phyloP scores from a whole-genome alignment of 192 early-diverging fungal genomes.

The Phycomyces blakesleeanus region DNA sequence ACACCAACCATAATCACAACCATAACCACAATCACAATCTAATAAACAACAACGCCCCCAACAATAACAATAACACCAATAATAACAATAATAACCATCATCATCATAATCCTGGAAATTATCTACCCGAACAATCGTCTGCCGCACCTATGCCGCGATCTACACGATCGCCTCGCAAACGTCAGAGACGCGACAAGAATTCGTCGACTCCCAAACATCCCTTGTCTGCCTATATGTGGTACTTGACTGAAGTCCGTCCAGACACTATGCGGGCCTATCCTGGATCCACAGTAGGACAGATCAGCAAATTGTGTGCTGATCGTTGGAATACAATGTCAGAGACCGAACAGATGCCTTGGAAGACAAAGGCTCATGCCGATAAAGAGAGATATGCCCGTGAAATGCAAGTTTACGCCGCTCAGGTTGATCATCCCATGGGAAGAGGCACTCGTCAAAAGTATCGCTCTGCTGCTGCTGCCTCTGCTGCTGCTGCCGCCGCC shows the following conservation, averaged over 20 bases:
- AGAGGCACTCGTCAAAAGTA: slow-evolving; percentile 28
- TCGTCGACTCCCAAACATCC: slow-evolving; percentile 66
- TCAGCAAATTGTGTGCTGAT: slow-evolving; percentile 62
- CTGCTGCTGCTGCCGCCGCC: background rate
- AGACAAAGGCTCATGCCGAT: slow-evolving; percentile 48
- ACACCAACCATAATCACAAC: too few relatives aligned
- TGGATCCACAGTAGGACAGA: slow-evolving; percentile 60
- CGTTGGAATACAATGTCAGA: slow-evolving; percentile 49
- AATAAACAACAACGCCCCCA: too few relatives aligned
- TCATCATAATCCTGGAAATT: background rate
- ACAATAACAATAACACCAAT: too few relatives aligned
- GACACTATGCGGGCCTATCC: slow-evolving; percentile 53
- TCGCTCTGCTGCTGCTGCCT: slow-evolving; percentile 2
- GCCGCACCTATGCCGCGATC: background rate
- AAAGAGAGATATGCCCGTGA: slow-evolving; percentile 63
- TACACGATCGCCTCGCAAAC: slow-evolving; percentile 11
- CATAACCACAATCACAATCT: too few relatives aligned
- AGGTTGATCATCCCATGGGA: slow-evolving; percentile 16
- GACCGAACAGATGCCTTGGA: slow-evolving; percentile 49
- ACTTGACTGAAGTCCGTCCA: slow-evolving; percentile 55
- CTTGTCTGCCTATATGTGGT: slow-evolving; percentile 66
- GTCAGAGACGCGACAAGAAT: slow-evolving; percentile 52
- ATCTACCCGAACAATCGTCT: background rate
- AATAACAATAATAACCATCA: too few relatives aligned
- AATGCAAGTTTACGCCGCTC: slow-evolving; percentile 43